Conservation (phyloP, 2,329 filamentous ascomycete species). For the Apiospora phragmitis region DNA sequence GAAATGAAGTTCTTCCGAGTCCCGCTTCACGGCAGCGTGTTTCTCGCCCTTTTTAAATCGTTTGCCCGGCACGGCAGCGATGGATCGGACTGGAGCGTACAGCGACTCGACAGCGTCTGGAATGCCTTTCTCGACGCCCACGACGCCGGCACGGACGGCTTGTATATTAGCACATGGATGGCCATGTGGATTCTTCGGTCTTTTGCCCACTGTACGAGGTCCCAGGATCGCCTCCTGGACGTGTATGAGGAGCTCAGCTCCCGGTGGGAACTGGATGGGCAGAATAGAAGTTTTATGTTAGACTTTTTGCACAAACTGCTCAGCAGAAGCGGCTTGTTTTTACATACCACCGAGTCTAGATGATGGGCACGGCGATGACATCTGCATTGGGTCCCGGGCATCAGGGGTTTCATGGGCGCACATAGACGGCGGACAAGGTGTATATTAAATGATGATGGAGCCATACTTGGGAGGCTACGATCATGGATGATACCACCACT, state of each 20-base stretch:
- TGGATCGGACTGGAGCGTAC: constrained; percentile 69
- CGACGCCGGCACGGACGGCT: constrained; percentile 44
- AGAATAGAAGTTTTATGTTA: constrained; percentile 47
- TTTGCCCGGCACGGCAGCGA: constrained; percentile 73
- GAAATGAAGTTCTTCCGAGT: constrained; percentile 77
- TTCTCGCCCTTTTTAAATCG: constrained; percentile 78
- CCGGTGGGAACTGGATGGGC: constrained; percentile 46
- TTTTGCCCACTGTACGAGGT: constrained; percentile 58
- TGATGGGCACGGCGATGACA: not conserved
- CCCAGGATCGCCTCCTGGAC: constrained; percentile 49
- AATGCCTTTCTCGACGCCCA: constrained; percentile 59
- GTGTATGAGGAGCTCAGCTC: constrained; percentile 52
- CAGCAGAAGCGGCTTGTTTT: constrained; percentile 26
- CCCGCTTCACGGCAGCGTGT: constrained; percentile 73
- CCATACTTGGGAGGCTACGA: not conserved
- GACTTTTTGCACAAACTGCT: constrained; percentile 45
- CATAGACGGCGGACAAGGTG: constrained; percentile 8
- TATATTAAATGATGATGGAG: constrained; percentile 1
- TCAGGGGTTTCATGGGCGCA: not conserved
- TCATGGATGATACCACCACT: not conserved
- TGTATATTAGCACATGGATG: constrained; percentile 62
- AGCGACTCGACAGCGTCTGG: constrained; percentile 69
- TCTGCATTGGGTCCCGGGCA: constrained; percentile 14
- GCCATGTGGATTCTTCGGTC: constrained; percentile 62
- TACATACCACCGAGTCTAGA: constrained; percentile 4